A percentile compares a stretch with the other conserved stretches of the same genome.
phyloP scores from a whole-genome alignment of 768 basidiomycete genomes.

The Kwoniella europaea region DNA sequence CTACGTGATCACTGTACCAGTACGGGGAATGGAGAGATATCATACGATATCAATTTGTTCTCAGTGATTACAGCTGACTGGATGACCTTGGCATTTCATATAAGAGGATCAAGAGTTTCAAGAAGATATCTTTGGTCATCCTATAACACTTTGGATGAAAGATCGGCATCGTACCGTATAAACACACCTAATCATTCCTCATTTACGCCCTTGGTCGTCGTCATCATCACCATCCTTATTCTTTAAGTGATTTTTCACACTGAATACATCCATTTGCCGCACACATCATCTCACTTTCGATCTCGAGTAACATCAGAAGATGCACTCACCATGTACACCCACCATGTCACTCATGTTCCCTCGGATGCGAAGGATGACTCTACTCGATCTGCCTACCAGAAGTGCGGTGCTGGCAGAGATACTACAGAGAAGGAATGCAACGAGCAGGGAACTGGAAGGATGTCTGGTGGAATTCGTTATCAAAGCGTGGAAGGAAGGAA shows the following conservation, averaged over 20 bases:
- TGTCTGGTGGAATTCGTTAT: conserved; percentile 36
- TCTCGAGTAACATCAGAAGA: neutral
- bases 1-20: neutral
- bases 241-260: too few species aligned
- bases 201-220: neutral
- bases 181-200: neutral
- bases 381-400: conserved; percentile 7
- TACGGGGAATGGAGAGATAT: neutral
- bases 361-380: conserved; percentile 2
- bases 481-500: conserved; percentile 58
- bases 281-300: too few species aligned
- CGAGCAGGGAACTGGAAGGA: conserved; percentile 13
- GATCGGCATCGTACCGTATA: conserved; percentile 5
- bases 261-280: neutral
- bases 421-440: conserved; percentile 6
- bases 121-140: too few species aligned
- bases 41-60: neutral
- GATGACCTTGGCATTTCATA: too few species aligned
- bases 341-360: conserved; percentile 1
- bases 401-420: conserved; percentile 7
- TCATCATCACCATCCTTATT: too few species aligned
- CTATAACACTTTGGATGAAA: neutral
- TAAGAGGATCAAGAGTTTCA: too few species aligned
- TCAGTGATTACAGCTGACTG: too few species aligned
- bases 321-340: conserved; percentile 17